Percentiles rank a stretch among this genome's conserved stretches.
Evolutionary conservation across 2,329 filamentous ascomycete genomes (phyloP).

Genomic region (Pyrenochaeta sp.): DNA sequence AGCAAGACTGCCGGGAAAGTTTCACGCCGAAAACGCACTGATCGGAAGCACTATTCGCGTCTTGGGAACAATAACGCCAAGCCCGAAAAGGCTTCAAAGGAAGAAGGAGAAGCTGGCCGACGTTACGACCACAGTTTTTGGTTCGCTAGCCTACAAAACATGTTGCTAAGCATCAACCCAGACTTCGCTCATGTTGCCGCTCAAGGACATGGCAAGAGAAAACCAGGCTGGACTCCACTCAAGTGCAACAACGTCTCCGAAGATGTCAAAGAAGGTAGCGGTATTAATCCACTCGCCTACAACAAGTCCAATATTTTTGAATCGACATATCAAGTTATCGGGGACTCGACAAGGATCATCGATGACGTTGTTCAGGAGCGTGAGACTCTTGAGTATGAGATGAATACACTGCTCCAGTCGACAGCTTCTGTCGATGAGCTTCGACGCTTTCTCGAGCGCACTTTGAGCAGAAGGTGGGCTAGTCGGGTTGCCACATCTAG

Average conservation of each 20-base stretch:
- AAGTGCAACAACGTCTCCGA: conserved; percentile 31
- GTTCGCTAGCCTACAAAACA: conserved; percentile 3
- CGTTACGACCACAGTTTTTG: conserved; percentile 9
- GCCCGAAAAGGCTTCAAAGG: conserved; percentile 2
- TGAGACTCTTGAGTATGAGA: background rate
- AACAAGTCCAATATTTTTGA: conserved; percentile 24
- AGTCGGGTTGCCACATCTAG: background rate
- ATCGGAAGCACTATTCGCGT: conserved; percentile 7
- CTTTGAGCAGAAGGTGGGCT: background rate
- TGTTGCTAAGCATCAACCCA: conserved; percentile 12
- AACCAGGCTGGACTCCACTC: conserved; percentile 22
- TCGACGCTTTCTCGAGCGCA: background rate
- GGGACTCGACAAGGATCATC: conserved; percentile 10
- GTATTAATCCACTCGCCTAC: conserved; percentile 13
- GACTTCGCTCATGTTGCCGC: conserved; percentile 16
- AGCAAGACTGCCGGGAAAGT: background rate
- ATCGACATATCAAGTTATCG: conserved; percentile 10
- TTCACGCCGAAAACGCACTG: conserved; percentile 9
- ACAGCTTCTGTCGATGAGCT: background rate
- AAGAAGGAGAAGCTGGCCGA: conserved; percentile 11
- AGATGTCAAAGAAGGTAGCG: conserved; percentile 18
- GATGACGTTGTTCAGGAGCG: conserved; percentile 5
- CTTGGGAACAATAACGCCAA: background rate
- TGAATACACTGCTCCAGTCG: background rate
- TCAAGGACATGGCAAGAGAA: conserved; percentile 5